phyloP scores from a whole-genome alignment of 495 filamentous ascomycete genomes.

The Apiosordaria backusii region DNA sequence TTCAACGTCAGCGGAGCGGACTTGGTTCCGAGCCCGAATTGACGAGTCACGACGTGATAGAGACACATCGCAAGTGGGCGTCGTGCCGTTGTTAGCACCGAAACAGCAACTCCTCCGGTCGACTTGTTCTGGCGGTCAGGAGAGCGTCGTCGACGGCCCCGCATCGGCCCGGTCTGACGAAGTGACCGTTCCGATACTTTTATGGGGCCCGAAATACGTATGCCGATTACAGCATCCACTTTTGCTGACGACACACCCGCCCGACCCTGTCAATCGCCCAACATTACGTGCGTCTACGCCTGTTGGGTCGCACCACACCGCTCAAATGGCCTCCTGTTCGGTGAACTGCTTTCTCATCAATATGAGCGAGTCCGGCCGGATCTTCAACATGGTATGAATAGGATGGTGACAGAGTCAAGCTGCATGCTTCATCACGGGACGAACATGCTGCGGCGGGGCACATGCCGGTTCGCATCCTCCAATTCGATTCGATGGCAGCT shows the following conservation, averaged over 20 bases:
- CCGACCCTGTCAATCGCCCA: background rate
- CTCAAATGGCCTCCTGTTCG: background rate
- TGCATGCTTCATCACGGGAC: background rate
- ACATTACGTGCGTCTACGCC: background rate
- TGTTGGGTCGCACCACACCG: background rate
- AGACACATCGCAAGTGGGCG: background rate
- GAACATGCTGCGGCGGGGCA: background rate
- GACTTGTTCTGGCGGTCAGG: background rate
- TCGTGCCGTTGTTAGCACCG: background rate
- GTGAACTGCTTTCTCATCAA: background rate
- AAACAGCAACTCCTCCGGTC: constrained; percentile 1
- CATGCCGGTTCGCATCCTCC: background rate
- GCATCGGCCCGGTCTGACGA: constrained; percentile 3
- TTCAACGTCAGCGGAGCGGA: background rate
- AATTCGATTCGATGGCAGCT: background rate
- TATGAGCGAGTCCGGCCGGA: too few species aligned
- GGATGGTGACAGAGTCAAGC: background rate
- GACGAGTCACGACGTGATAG: background rate
- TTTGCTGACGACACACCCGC: background rate
- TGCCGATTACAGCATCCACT: background rate
- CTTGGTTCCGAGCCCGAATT: background rate
- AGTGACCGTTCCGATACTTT: background rate
- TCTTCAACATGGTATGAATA: too few species aligned
- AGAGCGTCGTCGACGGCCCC: background rate
- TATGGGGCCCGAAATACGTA: background rate